Conservation (phyloP, 2,329 filamentous ascomycete species). For the Cercospora zeae-maydis region DNA sequence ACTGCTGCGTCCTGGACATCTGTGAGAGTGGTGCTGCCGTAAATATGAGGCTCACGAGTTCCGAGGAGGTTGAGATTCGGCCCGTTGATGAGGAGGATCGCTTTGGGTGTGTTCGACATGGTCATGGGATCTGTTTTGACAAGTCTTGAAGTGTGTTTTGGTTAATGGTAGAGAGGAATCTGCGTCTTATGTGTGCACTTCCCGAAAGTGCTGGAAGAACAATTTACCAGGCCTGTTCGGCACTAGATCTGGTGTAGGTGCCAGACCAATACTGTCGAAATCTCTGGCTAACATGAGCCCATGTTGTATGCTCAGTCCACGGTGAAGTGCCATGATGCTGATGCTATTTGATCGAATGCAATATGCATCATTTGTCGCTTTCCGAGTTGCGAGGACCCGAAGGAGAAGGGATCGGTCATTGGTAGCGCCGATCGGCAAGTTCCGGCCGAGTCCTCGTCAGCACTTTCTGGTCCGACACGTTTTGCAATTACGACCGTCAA, state of each 20-base stretch:
- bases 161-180: not conserved
- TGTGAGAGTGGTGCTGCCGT: constrained; percentile 65
- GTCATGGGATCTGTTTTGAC: not conserved
- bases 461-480: constrained; percentile 10
- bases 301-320: not conserved
- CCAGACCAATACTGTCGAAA: not conserved
- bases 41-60: constrained; percentile 68
- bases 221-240: constrained; percentile 6
- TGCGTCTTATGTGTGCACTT: not conserved
- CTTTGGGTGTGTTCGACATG: constrained; percentile 1
- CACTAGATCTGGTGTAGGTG: not conserved
- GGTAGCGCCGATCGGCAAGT: not conserved
- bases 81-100: constrained; percentile 42
- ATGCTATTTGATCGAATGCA: not conserved
- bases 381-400: not conserved
- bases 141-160: not conserved
- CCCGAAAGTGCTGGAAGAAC: constrained; percentile 3
- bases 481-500: constrained; percentile 1
- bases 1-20: constrained; percentile 55
- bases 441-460: not conserved
- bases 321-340: not conserved
- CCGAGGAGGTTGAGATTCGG: constrained; percentile 79
- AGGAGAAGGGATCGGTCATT: not conserved
- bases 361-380: not conserved
- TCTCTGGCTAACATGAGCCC: not conserved